Conservation (phyloP, 148 eudicot species). For the Arbutus unedo region DNA sequence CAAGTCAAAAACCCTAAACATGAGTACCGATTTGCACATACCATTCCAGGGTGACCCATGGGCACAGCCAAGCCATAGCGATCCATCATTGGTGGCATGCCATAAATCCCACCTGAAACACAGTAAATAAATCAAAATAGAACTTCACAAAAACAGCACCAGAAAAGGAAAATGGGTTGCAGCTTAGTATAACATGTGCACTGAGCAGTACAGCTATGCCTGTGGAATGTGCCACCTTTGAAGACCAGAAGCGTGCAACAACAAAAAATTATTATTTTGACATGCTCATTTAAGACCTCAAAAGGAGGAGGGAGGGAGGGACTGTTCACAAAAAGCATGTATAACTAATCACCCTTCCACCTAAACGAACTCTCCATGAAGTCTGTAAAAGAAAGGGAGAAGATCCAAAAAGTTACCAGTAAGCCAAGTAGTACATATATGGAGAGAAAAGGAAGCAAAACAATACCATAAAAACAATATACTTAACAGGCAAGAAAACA, state of each 20-base stretch:
- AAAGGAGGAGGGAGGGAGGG: neutral
- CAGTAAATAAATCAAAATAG: neutral
- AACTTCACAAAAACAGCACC: neutral
- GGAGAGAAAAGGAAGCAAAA: neutral
- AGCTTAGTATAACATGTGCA: neutral
- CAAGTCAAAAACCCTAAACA: neutral
- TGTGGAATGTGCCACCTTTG: neutral
- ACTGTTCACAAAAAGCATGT: neutral
- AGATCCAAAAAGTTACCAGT: neutral
- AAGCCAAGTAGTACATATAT: neutral
- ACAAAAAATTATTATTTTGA: neutral
- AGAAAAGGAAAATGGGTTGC: neutral
- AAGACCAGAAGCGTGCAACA: neutral
- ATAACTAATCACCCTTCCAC: neutral
- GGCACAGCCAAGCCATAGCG: constrained; percentile 80
- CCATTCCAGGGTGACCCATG: constrained; percentile 70
- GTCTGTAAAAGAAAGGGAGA: neutral
- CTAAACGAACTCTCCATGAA: neutral
- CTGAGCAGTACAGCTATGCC: neutral
- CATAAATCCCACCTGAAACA: constrained; percentile 76
- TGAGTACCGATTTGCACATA: constrained; percentile 27
- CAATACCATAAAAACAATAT: neutral
- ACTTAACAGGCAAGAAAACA: neutral
- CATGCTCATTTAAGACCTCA: neutral
- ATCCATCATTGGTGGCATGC: constrained; percentile 83